phyloP scores from a whole-genome alignment of 208 protist genomes.

The Angomonas deanei region DNA sequence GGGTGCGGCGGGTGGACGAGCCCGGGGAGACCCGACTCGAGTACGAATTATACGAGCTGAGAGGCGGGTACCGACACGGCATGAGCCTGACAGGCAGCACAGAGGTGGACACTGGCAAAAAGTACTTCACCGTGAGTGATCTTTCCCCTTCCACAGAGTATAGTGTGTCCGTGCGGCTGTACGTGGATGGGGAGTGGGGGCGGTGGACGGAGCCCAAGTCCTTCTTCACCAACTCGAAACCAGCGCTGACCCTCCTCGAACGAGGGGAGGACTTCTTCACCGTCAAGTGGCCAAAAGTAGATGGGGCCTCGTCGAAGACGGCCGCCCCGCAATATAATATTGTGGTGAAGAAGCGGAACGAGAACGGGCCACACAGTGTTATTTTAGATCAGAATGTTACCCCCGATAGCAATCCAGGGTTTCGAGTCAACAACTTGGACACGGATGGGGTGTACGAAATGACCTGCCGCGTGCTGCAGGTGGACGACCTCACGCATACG shows the following conservation, averaged over 20 bases:
- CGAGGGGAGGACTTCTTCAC: constrained; percentile 88
- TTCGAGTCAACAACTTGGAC: constrained; percentile 61
- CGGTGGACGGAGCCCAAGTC: constrained; percentile 67
- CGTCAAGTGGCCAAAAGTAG: constrained; percentile 42
- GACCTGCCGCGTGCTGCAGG: constrained; percentile 65
- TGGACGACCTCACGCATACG: constrained; percentile 58
- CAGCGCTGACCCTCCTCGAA: constrained; percentile 53
- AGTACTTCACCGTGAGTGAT: constrained; percentile 55
- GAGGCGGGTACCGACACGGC: neutral
- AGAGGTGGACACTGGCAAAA: constrained; percentile 4
- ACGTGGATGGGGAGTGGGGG: constrained; percentile 78
- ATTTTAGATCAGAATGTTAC: constrained; percentile 58
- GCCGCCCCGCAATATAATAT: constrained; percentile 26
- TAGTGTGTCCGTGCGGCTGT: constrained; percentile 55
- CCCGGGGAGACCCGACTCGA: constrained; percentile 57
- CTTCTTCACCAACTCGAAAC: constrained; percentile 46
- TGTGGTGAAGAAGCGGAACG: constrained; percentile 39
- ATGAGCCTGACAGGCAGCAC: constrained; percentile 9
- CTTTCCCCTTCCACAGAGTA: constrained; percentile 68
- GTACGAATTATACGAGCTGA: constrained; percentile 49
- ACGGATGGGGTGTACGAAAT: constrained; percentile 76
- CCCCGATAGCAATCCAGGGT: constrained; percentile 37
- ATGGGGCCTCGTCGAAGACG: neutral
- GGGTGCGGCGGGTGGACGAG: constrained; percentile 48
- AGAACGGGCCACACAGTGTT: constrained; percentile 15